Percentiles rank a stretch among this genome's conserved stretches.
These are phyloP conservation scores for Scheffersomyces spartinae DNA, from an alignment of 805 yeast species.

Conservation along the genomic window DNA sequence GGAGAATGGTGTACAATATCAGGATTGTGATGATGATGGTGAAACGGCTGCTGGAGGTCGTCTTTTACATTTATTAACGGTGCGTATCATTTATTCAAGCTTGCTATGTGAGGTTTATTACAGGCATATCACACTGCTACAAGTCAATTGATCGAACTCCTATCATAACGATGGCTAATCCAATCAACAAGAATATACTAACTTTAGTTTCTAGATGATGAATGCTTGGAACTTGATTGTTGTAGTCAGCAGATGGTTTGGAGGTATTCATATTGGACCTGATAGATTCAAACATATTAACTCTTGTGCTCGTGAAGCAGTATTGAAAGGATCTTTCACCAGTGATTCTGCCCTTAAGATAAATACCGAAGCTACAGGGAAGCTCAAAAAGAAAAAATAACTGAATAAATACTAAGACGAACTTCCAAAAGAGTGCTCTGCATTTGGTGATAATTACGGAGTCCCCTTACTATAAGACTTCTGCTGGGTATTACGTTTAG, in stretches of 20 bases:
- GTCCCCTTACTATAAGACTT: no score
- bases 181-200: slow-evolving; percentile 9
- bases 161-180: background rate
- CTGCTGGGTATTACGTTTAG: no score
- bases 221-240: slow-evolving; percentile 79
- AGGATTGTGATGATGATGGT: slow-evolving; percentile 95
- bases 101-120: no score
- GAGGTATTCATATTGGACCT: slow-evolving; percentile 86
- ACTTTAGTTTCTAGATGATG: slow-evolving; percentile 35
- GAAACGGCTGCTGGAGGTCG: slow-evolving; percentile 94
- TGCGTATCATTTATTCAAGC: slow-evolving; percentile 14
- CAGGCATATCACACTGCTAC: no score
- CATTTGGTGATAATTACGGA: slow-evolving; percentile 1
- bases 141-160: no score
- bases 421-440: no score
- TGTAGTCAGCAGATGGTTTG: slow-evolving; percentile 86
- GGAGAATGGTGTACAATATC: slow-evolving; percentile 44
- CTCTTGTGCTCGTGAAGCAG: slow-evolving; percentile 76
- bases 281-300: slow-evolving; percentile 92
- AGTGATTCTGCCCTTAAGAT: slow-evolving; percentile 9
- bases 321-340: slow-evolving; percentile 49
- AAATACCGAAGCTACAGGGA: slow-evolving; percentile 11
- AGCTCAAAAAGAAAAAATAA: slow-evolving; percentile 16
- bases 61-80: slow-evolving; percentile 63
- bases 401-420: slow-evolving; percentile 3